Evolutionary conservation across 2,329 filamentous ascomycete species (phyloP), one percentile per base, ranked within the genome.

Genomic region (Aspergillaceae sp.): DNA sequence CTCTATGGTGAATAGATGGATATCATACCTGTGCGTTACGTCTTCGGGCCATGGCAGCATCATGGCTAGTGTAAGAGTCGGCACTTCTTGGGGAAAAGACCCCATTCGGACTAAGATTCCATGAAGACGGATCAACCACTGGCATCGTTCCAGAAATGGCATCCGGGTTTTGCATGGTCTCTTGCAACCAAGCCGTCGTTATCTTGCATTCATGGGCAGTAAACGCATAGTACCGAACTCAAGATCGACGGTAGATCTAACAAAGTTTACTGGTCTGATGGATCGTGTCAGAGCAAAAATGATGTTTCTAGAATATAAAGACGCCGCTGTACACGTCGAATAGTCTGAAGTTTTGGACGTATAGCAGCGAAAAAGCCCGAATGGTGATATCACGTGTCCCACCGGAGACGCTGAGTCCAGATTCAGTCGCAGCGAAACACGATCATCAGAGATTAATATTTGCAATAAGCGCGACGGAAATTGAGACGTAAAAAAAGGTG

Each of bases 21-120:
- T 50, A 44, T 41, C 55, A 54, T 57, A 57, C 56, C 53, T 53
- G 41, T 48, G 48, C 47, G 45, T 57, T 57, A 43, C 55, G 52
- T 38, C 49, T 51, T 40, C 46, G 50, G 45, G 26, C 40, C 29
- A 41, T 34, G 41, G 33, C 34, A 28, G 33, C 34, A 28, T 44
- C 48, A 47, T 38, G 50, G 32, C 41, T 42, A 37, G 35, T 44
- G 34, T 48, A 32, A 29, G 45, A 41, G 48, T 28, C 35, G 10
- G 45, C 45, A 45, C 38, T 37, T 36, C 48, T 46, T 38, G 36
- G 36, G 5, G 26, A 11, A 38, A 28, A 38, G 19, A 8, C 11
- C 36, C 36, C 9, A 38, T 38, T 8, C 11, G 40, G 44, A 45
- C 48, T 49, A 40, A 42, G 41, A 32, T 29, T 40, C 42, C 43